These are phyloP conservation scores for Skeletonema tropicum DNA, from an alignment of 108 stramenopile genomes.

Conservation along the genomic window DNA sequence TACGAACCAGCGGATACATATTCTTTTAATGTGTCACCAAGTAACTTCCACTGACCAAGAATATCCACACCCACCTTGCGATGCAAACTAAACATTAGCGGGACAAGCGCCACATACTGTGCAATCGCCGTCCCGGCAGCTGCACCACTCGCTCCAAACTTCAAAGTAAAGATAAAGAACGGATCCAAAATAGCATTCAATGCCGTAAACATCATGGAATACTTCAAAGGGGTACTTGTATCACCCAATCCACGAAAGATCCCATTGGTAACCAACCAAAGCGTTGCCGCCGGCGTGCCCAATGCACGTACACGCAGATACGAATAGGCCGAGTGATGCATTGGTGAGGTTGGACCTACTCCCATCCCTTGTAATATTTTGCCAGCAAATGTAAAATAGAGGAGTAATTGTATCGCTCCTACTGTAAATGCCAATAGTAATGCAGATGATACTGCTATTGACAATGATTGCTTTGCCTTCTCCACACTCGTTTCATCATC, in stretches of 20 bases:
- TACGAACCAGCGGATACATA: conserved; percentile 83
- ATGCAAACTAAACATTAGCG: conserved; percentile 73
- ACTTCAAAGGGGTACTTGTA: conserved; percentile 86
- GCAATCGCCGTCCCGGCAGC: conserved; percentile 90
- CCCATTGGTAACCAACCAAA: conserved; percentile 92
- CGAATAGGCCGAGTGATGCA: conserved; percentile 83
- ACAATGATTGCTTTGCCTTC: conserved; percentile 48
- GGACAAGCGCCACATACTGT: conserved; percentile 82
- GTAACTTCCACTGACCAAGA: conserved; percentile 57
- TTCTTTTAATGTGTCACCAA: conserved; percentile 58
- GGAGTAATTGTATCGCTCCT: conserved; percentile 78
- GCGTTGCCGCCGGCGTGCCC: conserved; percentile 88
- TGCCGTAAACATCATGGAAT: conserved; percentile 75
- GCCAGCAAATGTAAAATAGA: conserved; percentile 65
- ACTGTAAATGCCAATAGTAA: conserved; percentile 81
- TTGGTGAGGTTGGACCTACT: conserved; percentile 57
- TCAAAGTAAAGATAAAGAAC: conserved; percentile 84
- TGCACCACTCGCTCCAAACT: conserved; percentile 89
- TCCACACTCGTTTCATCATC: neutral
- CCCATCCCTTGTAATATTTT: conserved; percentile 83
- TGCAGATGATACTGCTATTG: conserved; percentile 85
- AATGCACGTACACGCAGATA: conserved; percentile 84
- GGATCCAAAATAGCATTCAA: conserved; percentile 90
- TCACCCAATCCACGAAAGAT: conserved; percentile 95
- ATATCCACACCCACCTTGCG: conserved; percentile 73